Percentiles rank a stretch among this genome's conserved stretches.
Evolutionary conservation across 805 yeast genomes (phyloP).

Genomic region (Pichia eremophila): DNA sequence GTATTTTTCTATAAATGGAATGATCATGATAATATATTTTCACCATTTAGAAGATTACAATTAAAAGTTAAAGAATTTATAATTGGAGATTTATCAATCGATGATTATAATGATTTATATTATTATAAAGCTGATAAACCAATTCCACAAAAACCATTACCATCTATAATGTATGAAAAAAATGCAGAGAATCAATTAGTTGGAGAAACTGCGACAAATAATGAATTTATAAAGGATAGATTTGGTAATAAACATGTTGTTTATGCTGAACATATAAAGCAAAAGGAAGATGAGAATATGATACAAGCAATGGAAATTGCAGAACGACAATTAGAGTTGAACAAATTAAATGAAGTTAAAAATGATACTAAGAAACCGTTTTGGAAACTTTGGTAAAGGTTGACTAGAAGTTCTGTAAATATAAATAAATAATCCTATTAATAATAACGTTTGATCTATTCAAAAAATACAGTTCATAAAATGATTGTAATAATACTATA

Average conservation of each 20-base stretch:
- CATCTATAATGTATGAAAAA: conserved; percentile 30
- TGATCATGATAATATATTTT: conserved; percentile 67
- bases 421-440: too few relatives aligned
- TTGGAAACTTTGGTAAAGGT: conserved; percentile 23
- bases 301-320: conserved; percentile 35
- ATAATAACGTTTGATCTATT: too few relatives aligned
- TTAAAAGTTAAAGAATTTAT: conserved; percentile 45
- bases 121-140: conserved; percentile 30
- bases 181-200: conserved; percentile 25
- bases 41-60: conserved; percentile 56
- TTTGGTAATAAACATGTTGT: conserved; percentile 51
- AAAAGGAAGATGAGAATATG: conserved; percentile 54
- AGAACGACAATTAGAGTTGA: conserved; percentile 22
- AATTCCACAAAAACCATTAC: conserved; percentile 30
- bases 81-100: conserved; percentile 43
- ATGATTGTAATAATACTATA: background rate
- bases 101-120: conserved; percentile 56
- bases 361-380: conserved; percentile 10
- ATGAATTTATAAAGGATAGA: conserved; percentile 54
- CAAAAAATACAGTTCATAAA: too few relatives aligned
- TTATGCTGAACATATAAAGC: conserved; percentile 64
- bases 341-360: conserved; percentile 8
- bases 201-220: conserved; percentile 26
- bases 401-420: too few relatives aligned
- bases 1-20: conserved; percentile 78